Evolutionary conservation across 345 rosid species (phyloP), one percentile per base, ranked within the genome.

Genomic region (Gynandropsis gynandra): DNA sequence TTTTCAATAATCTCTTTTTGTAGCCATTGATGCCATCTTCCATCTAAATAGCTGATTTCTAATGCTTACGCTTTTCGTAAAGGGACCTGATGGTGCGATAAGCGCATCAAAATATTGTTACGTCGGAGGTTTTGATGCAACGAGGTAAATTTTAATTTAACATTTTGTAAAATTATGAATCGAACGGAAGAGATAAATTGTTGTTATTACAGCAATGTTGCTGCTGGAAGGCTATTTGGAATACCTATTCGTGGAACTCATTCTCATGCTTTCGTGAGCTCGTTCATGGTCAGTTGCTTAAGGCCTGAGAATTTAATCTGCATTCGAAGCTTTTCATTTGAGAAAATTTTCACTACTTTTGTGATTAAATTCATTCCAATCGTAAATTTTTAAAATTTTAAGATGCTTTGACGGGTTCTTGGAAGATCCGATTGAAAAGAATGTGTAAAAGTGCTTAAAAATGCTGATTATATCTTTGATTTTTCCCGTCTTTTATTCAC

Each of bases 71-170:
- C 35, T 27, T 47, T 61, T 45, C n/a, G 38, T 66, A 59, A 47
- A 36, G 99, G 99, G 99, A 49, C 99, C 99, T 7, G 99, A 92
- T 72, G 99, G 99, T 4, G 97, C 86, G 14, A 72, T 92, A 56
- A 63, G 85, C 1, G 97, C 99, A 45, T 92, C 99, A 11, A 88
- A 80, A 34, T 92, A 92, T 59, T 78, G 97, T 67, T 92, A 92
- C 51, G 56, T 88, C 32, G 99, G 99, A 71, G 99, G 99, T 52
- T 88, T 92, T 75, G 99, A 92, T 61, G 90, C 97, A 15, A 88
- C 99, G 38, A 89, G 97, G 97, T 74, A 74, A 56, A 51, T 61
- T 42, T 29, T 40, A 20, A 1, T 10, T 16, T 42, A 2, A 24
- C 29, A 24, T 24, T 24, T 8, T 37, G 41, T 8, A 10, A n/a